phyloP scores from a whole-genome alignment of 768 basidiomycete species.

The Boletales sp. region DNA sequence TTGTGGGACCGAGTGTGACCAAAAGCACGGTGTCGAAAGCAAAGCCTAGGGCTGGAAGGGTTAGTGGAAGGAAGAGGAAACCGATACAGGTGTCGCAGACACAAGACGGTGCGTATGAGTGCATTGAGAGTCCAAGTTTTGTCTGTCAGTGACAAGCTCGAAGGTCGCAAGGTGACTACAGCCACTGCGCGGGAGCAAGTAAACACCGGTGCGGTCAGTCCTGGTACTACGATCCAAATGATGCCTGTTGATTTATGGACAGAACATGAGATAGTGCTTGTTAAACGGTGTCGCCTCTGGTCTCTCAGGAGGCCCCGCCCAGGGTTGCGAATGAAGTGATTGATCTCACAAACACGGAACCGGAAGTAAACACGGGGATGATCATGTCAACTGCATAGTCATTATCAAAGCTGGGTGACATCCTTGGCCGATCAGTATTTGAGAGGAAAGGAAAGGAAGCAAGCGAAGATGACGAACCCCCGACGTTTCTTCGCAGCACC shows the following conservation, averaged over 20 bases:
- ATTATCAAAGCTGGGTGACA: slow-evolving; percentile 12
- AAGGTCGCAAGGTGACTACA: slow-evolving; percentile 15
- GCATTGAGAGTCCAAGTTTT: slow-evolving; percentile 22
- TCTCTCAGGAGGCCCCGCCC: neutral
- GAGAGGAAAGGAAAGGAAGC: slow-evolving; percentile 10
- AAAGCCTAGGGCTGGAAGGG: slow-evolving; percentile 4
- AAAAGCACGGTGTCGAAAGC: neutral
- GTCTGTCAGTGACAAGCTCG: slow-evolving; percentile 15
- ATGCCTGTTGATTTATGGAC: neutral
- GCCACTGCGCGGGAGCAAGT: neutral
- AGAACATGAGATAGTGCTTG: slow-evolving; percentile 5
- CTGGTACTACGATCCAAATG: neutral
- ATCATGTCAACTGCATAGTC: neutral
- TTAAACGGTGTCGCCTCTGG: neutral
- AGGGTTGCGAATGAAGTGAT: neutral
- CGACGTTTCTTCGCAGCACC: slow-evolving; percentile 17
- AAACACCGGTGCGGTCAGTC: slow-evolving; percentile 9
- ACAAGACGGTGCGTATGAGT: slow-evolving; percentile 27
- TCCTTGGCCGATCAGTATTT: slow-evolving; percentile 2
- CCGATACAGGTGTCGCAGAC: slow-evolving; percentile 21
- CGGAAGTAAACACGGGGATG: neutral
- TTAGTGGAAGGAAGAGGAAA: slow-evolving; percentile 16
- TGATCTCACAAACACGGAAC: neutral
- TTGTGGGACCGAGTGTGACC: neutral
- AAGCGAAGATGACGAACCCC: slow-evolving; percentile 12